Base-by-base conservation (phyloP, 139 green algal genomes). In the Chlamydomonas sp. region DNA sequence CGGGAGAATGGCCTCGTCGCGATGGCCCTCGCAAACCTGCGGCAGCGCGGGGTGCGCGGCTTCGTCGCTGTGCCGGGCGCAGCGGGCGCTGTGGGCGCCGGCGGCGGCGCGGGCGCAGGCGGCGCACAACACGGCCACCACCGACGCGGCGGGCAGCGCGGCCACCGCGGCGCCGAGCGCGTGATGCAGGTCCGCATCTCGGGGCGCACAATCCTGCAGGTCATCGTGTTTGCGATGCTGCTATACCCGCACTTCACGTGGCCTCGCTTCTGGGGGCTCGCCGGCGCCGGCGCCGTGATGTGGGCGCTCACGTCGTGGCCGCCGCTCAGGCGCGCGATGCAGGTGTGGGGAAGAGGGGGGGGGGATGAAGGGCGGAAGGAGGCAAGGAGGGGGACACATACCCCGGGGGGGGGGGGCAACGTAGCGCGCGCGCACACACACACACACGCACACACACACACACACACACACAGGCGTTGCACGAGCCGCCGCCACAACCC, bases 201-300 rank as follows among this genome's bases (percentile, higher is more conserved):
- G 73, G 65, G 85, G 69, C 79, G 84, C 20, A 79, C 73, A 3
- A 36, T 89, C 37, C 74, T 90, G 58, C 85, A 90, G 69, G 43
- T 85, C 58, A 34, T 77, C 39, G 75, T 90, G 31, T 75, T 90
- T 60, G 66, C 67, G 22, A 65, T 89, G 43, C 60, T 90, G 13
- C 59, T 89, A 29, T 88, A 88, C 62, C 85, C 88, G 86, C 83
- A 92, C 79, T 92, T 83, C 74, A 87, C 87, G 0, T 88, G 82
- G 35, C 57, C 70, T 1, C 77, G 88, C 22, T 81, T 91, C 64
- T 39, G 88, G 36, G 64, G 81, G 34, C 76, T 94, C n/a, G 10
- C 84, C 2, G 50, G 73, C 10, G 67, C 77, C 3, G 84, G 70
- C 20, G 35, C 74, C 2, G 64, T 85, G 38, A 71, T 94, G 50